Evolutionary conservation across 345 rosid species (phyloP), one percentile per base, ranked within the genome.

Genomic region (Microthlaspi erraticum): DNA sequence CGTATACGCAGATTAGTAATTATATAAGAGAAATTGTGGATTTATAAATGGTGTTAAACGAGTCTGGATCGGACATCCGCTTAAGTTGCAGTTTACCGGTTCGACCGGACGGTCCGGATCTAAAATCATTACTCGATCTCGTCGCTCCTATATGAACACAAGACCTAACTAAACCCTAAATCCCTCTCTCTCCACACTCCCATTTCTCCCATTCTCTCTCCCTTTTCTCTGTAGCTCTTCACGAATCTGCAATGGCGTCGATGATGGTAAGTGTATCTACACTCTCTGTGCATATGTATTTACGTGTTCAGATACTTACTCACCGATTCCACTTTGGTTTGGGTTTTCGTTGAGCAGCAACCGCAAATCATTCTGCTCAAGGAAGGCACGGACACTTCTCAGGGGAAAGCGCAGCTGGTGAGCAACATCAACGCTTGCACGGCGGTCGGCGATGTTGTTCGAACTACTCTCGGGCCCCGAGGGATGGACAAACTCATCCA

Each of bases 401-500:
- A 95, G 60, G 99, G 99, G 31, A 95, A 86, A 80, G 85, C 97
- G 3, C 99, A 95, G 86, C 84, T 90, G 8, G 74, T 95, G 2
- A 95, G 99, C 83, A 95, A 95, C 84, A 95, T 95, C 80, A 95
- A 87, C 79, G 97, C 99, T 26, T 90, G 97, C 69, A 95, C 96
- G 6, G 96, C 93, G 19, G 90, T 95, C 10, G 87, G 96, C 8
- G 99, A 95, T 63, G 84, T 86, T 8, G 87, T 92, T 33, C 82
- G 99, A 66, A 90, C 97, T 59, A 95, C 99, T 13, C 89, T 95
- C 12, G 99, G 99, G 0, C 99, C 98, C 0, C 83, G 98, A 39
- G 99, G 99, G 4, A 92, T 95, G 99, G 99, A 92, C 80, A 95
- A 95, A 76, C 87, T 95, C 68, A 95, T 95, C 77, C 99, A 95